A percentile compares a stretch with the other conserved stretches of the same genome.
phyloP scores from a whole-genome alignment of 1,139 yeast species.

The Suhomyces terraborum region DNA sequence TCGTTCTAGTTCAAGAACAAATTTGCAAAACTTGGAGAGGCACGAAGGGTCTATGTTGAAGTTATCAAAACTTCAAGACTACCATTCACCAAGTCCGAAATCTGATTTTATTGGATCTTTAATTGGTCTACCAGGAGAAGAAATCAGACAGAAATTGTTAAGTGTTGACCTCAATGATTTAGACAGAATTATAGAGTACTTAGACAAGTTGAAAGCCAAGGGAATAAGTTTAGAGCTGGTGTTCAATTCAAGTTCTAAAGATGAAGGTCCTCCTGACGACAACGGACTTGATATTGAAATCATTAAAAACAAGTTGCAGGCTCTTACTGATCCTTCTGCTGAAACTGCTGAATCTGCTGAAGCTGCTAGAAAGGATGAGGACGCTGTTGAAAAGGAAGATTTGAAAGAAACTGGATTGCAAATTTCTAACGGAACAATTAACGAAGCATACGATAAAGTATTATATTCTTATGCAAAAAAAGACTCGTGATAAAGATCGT shows the following conservation, averaged over 20 bases:
- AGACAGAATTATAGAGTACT: constrained; percentile 50
- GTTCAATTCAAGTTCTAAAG: constrained; percentile 34
- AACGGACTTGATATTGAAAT: constrained; percentile 22
- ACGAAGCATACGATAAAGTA: constrained; percentile 54
- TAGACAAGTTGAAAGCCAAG: constrained; percentile 50
- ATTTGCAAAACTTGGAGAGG: constrained; percentile 36
- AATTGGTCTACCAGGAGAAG: constrained; percentile 49
- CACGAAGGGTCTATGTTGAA: constrained; percentile 48
- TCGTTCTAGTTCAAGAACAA: constrained; percentile 39
- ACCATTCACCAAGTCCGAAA: constrained; percentile 22
- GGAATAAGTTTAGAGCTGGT: constrained; percentile 56
- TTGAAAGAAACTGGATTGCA: constrained; percentile 9
- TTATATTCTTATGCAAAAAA: constrained; percentile 40
- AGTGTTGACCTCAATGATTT: constrained; percentile 52
- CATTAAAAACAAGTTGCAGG: constrained; percentile 22
- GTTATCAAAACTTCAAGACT: constrained; percentile 33
- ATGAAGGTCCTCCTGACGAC: constrained; percentile 10
- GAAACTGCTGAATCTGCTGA: not conserved
- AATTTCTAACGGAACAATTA: constrained; percentile 32
- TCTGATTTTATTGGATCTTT: constrained; percentile 20
- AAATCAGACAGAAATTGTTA: constrained; percentile 51
- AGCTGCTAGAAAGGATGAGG: not conserved
- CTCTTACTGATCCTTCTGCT: constrained; percentile 12
- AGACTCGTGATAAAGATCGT: not conserved
- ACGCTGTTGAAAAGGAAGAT: constrained; percentile 8